Percentiles rank a stretch among this genome's conserved stretches.
Conservation (phyloP, 495 filamentous ascomycete genomes). For the Cercophora newfieldiana region DNA sequence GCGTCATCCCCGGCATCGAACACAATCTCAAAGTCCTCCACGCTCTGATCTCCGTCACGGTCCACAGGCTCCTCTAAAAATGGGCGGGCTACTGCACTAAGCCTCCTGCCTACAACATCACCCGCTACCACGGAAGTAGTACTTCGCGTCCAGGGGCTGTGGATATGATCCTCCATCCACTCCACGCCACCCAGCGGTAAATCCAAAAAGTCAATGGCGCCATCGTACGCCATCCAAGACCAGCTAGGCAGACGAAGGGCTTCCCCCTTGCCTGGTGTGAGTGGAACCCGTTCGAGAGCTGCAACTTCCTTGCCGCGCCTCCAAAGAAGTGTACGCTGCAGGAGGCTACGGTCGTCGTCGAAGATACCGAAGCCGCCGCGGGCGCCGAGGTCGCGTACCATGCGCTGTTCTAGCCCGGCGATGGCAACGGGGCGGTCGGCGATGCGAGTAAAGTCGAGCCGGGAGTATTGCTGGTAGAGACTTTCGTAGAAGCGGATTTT, state of each 20-base stretch:
- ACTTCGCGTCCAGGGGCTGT: background rate
- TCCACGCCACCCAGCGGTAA: constrained; percentile 19
- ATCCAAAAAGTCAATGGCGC: constrained; percentile 28
- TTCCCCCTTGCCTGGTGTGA: background rate
- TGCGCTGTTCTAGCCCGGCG: constrained; percentile 33
- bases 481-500: constrained; percentile 33
- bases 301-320: background rate
- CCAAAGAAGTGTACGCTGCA: constrained; percentile 31
- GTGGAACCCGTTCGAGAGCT: constrained; percentile 10
- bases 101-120: background rate
- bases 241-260: constrained; percentile 22
- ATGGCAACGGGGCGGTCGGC: constrained; percentile 37
- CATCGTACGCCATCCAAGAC: constrained; percentile 37
- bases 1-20: background rate
- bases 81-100: background rate
- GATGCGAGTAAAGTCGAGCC: constrained; percentile 27
- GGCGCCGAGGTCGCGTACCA: constrained; percentile 22
- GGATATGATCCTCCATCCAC: constrained; percentile 24
- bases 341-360: constrained; percentile 12
- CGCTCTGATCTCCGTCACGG: background rate
- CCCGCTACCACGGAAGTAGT: background rate
- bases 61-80: background rate
- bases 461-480: constrained; percentile 36
- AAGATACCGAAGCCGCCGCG: constrained; percentile 30
- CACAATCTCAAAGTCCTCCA: background rate